Conservation (phyloP, 257 asterid species). For the Ocimum tenuiflorum region DNA sequence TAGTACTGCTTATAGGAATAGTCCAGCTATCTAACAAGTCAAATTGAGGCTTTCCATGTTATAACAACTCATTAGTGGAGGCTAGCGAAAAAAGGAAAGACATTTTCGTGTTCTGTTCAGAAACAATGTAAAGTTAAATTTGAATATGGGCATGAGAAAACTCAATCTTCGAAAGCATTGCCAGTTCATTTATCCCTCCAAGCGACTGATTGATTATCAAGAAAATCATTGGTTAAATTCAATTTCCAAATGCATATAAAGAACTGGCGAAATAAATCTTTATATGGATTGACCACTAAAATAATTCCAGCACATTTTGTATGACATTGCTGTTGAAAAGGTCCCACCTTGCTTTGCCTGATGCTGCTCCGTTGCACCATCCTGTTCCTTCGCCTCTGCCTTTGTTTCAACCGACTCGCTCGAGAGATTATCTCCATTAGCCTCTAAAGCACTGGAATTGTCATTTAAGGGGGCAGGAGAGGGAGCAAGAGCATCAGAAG, state of each 20-base stretch:
- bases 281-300: background rate
- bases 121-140: background rate
- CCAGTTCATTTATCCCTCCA: background rate
- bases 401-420: constrained; percentile 26
- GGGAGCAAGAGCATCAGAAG: constrained; percentile 25
- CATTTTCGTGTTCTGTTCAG: no score
- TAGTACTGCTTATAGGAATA: background rate
- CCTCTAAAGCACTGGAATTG: constrained; percentile 27
- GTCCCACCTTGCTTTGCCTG: constrained; percentile 54
- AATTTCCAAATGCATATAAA: no score
- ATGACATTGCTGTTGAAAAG: background rate
- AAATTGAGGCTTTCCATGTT: background rate
- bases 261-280: no score
- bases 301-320: background rate
- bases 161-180: background rate
- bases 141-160: background rate
- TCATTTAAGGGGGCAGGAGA: constrained; percentile 33
- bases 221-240: no score
- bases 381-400: constrained; percentile 39
- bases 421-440: constrained; percentile 42
- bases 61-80: no score
- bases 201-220: no score
- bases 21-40: background rate
- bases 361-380: constrained; percentile 29
- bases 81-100: no score